Base-by-base conservation (phyloP, 2,329 filamentous ascomycete genomes). In the Penicillium sp. region DNA sequence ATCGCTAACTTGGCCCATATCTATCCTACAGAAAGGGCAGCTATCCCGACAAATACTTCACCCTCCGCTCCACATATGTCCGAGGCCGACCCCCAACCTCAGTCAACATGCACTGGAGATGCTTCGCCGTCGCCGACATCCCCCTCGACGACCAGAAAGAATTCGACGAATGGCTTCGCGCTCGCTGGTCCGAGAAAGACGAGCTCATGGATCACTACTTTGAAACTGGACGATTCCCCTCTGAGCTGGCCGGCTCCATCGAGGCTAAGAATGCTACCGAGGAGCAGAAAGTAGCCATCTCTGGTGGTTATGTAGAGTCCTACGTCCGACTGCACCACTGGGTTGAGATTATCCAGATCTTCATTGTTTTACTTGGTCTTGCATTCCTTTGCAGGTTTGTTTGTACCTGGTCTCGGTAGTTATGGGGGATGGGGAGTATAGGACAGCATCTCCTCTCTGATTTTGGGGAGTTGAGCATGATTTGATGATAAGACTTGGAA, bases 71-170 rank as follows among this genome's bases (percentile, higher is more conserved):
- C 53, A 96, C 92, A 4, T 97, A 95, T 74, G 89, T 97, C 65
- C 88, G 95, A 76, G 93, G 95, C 13, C 88, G 91, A 1, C 90
- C 93, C 0, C 95, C 94, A 1, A 97, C 93, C 75, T 97, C 93
- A 1, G 93, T 98, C 72, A 98, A 97, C 78, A 93, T 98, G 82
- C 91, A 96, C 79, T 99, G 94, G 92, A 88, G 95, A 57, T 88
- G 93, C 10, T 97, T 96, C 78, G 86, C 86, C 37, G 75, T 97
- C 15, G 85, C 85, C 24, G 88, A 92, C 22, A 96, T 99, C 47
- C 94, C 94, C 0, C 84, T 96, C 10, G 85, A 92, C 35, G 86
- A 89, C 68, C 84, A 85, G 17, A 85, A 90, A 44, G 82, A 85
- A 7, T 99, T 99, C 72, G 92, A 96, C 60, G 72, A 83, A 3